Base-by-base conservation (phyloP, 2,329 filamentous ascomycete species). In the Ascochyta rabiei region DNA sequence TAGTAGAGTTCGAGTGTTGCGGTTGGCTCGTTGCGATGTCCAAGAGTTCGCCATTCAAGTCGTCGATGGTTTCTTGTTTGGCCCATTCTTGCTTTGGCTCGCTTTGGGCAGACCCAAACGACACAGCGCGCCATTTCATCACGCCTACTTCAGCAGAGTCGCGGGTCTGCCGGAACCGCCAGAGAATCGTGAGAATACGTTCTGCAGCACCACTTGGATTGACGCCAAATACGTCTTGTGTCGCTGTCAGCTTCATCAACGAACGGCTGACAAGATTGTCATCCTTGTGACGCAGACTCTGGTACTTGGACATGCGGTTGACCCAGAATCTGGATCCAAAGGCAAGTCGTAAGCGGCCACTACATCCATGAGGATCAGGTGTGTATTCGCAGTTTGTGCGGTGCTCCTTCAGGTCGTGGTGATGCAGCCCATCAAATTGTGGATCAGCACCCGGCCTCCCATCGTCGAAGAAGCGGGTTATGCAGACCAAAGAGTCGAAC, bases 321-420 rank as follows among this genome's bases (percentile, higher is more conserved):
- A 75, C 78, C 78, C 78, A 81, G 54, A 80, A 80, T 2, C 60
- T 66, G 42, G 76, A 78, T 2, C 77, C 76, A 45, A 81, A 80
- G 1, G 61, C 62, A 8, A 76, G 62, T 60, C 63, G 58, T 52
- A 74, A 46, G 38, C 67, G 40, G 52, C 70, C 59, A 50, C 52
- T 55, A 2, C 52, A 48, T n/a, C 61, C 56, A 16, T 52, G 42
- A 18, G 53, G 45, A 55, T 63, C 56, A 12, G 57, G 44, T 13
- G 43, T 50, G 42, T 68, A 63, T 31, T 67, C 62, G 40, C 66
- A 67, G 40, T 48, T 53, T 39, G 57, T 67, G 40, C 56, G 59
- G 38, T 64, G 64, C 38, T 70, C 65, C 23, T 65, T 65, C 7
- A 57, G 45, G 30, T 60, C 70, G 48, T 47, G 53, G 37, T 51